Base-by-base conservation (phyloP, 441 rosid genomes). In the Manihot esculenta region DNA sequence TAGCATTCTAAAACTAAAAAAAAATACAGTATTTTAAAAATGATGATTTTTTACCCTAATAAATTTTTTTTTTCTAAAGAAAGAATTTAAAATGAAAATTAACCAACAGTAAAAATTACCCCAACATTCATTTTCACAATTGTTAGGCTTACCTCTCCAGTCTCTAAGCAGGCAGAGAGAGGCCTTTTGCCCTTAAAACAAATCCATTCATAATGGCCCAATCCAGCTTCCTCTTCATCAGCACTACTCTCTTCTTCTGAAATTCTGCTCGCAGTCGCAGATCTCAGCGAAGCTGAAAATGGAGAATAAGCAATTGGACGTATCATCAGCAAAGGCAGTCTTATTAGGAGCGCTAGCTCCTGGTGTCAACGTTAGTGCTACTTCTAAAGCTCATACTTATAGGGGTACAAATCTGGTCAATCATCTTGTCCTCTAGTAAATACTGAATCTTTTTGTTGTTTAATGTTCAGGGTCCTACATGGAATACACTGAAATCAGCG, bases 311-410 rank as follows among this genome's bases (percentile, higher is more conserved):
- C 69, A 70, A 41, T 35, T 69, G 48, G 81, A 80, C 67, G 69
- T 90, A 14, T 92, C 97, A 62, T 77, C 98, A 21, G 81, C 93
- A 71, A 62, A 84, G 76, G 99, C 99, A 56, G 95, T 92, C 69
- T 75, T 94, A 38, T 85, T 88, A 3, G 97, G 99, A 78, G 99
- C 97, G 51, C 81, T 94, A 17, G 90, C 91, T 61, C 89, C 97
- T 26, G 99, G 99, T 23, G 94, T 94, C 44, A 94, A 94, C 76
- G 97, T 93, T 53, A 62, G 93, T 84, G 64, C 38, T 11, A 23
- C 56, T 47, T 26, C 54, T 58, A 7, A 62, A 56, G 26, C 38
- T 24, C 14, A 3, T 18, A 14, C 13, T 59, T 33, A 0, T 58
- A 1, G 26, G 17, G 18, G 50, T 38, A 13, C 24, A 11, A 10